Conservation (phyloP, 2,329 filamentous ascomycete species). For the Alternaria rosae region DNA sequence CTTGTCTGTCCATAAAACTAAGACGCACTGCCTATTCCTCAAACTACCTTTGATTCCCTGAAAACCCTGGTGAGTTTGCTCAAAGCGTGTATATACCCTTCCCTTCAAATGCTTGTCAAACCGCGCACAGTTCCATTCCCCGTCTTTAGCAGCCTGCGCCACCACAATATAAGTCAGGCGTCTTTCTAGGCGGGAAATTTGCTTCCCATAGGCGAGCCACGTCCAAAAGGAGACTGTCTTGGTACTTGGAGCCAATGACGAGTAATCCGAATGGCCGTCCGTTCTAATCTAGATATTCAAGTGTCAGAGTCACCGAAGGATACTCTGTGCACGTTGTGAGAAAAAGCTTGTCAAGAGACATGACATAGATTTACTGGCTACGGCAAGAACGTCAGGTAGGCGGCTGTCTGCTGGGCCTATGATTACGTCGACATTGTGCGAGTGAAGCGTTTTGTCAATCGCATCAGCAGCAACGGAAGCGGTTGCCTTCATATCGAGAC, state of each 20-base stretch:
- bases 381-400: not conserved
- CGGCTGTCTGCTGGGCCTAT: not conserved
- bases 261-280: not conserved
- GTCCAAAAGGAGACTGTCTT: fast-evolving
- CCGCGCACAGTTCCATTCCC: too few species aligned
- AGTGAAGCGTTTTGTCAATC: fast-evolving
- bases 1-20: too few species aligned
- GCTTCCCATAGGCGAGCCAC: too few species aligned
- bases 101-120: too few species aligned
- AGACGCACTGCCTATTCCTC: too few species aligned
- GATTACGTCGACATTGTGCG: not conserved
- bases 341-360: not conserved
- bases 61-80: too few species aligned
- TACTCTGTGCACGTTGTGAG: not conserved
- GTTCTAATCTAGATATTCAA: not conserved
- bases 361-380: not conserved
- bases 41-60: too few species aligned
- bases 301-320: not conserved
- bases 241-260: not conserved
- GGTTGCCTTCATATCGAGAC: not conserved
- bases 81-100: too few species aligned
- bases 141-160: too few species aligned
- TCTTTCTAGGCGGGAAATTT: too few species aligned
- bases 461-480: fast-evolving
- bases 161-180: too few species aligned